A percentile compares a stretch with the other conserved stretches of the same genome.
Conservation (phyloP, 2,329 filamentous ascomycete genomes). For the Alternaria arborescens region DNA sequence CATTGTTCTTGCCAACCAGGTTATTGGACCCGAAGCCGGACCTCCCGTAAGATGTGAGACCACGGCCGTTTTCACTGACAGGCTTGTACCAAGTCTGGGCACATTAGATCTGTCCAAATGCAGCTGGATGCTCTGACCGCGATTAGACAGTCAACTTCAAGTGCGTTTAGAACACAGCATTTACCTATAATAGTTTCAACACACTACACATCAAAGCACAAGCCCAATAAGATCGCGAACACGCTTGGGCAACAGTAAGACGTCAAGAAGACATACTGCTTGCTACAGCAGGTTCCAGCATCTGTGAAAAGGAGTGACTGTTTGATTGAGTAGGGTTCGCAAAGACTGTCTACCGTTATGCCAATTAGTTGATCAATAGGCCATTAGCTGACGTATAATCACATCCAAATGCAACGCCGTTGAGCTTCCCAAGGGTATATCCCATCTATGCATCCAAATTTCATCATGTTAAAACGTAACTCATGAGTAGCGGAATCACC, state of each 20-base stretch:
- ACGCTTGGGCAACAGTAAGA: no score
- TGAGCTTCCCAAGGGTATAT: constrained; percentile 27
- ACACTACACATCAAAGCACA: no score
- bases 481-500: constrained; percentile 25
- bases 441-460: constrained; percentile 25
- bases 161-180: background rate
- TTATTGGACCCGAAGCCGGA: background rate
- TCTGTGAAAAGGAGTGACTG: background rate
- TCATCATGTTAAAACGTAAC: constrained; percentile 12
- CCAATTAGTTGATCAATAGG: background rate
- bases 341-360: background rate
- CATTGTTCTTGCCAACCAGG: background rate
- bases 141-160: background rate
- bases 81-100: background rate
- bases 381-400: background rate
- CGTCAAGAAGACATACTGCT: no score
- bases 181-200: background rate
- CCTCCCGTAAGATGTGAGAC: background rate
- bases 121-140: background rate
- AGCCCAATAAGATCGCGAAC: no score
- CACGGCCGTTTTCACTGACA: background rate
- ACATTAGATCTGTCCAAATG: background rate
- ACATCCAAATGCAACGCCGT: constrained; percentile 18
- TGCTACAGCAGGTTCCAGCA: background rate
- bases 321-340: constrained; percentile 8